Evolutionary conservation across 768 basidiomycete genomes (phyloP).

Genomic region (Kwoniella sp.): DNA sequence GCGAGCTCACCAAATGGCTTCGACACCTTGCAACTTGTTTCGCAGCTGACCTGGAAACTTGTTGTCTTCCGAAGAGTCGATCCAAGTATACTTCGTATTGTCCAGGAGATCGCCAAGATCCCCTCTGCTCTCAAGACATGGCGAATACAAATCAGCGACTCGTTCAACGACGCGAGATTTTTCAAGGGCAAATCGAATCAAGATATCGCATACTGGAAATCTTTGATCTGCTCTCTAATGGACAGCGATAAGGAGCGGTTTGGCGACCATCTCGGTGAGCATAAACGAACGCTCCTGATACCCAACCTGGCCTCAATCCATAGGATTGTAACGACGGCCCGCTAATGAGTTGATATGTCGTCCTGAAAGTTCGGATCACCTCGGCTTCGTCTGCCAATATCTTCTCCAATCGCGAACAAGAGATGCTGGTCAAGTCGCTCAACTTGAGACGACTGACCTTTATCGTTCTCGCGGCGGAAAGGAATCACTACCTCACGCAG

Average conservation of each 20-base stretch:
- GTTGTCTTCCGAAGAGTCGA: constrained; percentile 60
- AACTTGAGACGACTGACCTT: constrained; percentile 86
- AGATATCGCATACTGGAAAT: constrained; percentile 63
- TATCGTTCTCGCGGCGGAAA: constrained; percentile 80
- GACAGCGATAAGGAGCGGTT: constrained; percentile 85
- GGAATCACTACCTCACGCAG: constrained; percentile 85
- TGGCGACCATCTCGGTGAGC: constrained; percentile 76
- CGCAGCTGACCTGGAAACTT: background rate
- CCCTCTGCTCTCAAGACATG: constrained; percentile 80
- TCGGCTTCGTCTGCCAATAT: constrained; percentile 90
- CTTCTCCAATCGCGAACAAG: constrained; percentile 92
- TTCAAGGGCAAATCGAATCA: constrained; percentile 63
- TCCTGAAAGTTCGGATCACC: constrained; percentile 62
- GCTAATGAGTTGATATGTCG: background rate
- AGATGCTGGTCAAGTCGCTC: constrained; percentile 81
- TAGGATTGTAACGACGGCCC: too few relatives aligned
- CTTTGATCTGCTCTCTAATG: constrained; percentile 76
- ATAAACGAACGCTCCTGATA: background rate
- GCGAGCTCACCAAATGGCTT: constrained; percentile 36
- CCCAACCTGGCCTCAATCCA: too few relatives aligned
- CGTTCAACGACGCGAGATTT: constrained; percentile 80
- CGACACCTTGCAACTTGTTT: background rate
- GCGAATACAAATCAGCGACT: constrained; percentile 76
- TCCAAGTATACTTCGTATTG: constrained; percentile 65
- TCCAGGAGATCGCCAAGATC: constrained; percentile 77